Evolutionary conservation across 2,329 filamentous ascomycete genomes (phyloP), one percentile per base, ranked within the genome.

Genomic region (Mycosphaerelloides madeirae): DNA sequence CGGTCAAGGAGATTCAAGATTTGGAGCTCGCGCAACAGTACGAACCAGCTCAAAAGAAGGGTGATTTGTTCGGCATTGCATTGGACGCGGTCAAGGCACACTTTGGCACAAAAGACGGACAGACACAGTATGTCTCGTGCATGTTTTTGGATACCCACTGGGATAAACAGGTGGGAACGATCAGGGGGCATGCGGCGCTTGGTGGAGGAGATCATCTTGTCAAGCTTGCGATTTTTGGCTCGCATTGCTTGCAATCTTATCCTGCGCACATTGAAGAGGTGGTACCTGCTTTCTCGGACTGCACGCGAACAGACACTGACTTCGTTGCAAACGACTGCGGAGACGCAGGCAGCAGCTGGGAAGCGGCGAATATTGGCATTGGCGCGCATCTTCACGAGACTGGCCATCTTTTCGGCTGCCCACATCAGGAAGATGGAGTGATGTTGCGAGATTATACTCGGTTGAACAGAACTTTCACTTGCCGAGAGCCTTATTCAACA

Each of bases 281-380:
- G 1, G 85, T 88, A 3, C 82, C 88, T 15, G 85, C 89, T 5
- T 95, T 97, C 59, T 84, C 80, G 13, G 90, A 97, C 66, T 95
- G 89, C 65, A 95, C 90, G 2, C 81, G 84, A 25, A 96, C 89
- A 0, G 87, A 97, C 62, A 86, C 83, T 8, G 78, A 80, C 31
- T 78, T 79, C 56, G 81, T 95, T 29, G 85, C 85, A 13, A 95
- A 96, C 58, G 87, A 95, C 63, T 87, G 82, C 64, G 85, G 85
- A 56, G 87, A 95, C 54, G 84, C 83, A 6, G 90, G 90, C 18
- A 95, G 87, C 62, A 93, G 83, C 36, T 97, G 91, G 91, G 91
- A 97, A 65, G 83, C 89, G n/a, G 89, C 87, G 19, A 95, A 91
- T 57, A 85, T 95, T 49, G 90, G 90, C 22, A 94, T 97, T 53